Percentiles rank a stretch among this genome's conserved stretches.
Evolutionary conservation across 2,329 filamentous ascomycete genomes (phyloP).

Genomic region (Pseudogymnoascus destructans): DNA sequence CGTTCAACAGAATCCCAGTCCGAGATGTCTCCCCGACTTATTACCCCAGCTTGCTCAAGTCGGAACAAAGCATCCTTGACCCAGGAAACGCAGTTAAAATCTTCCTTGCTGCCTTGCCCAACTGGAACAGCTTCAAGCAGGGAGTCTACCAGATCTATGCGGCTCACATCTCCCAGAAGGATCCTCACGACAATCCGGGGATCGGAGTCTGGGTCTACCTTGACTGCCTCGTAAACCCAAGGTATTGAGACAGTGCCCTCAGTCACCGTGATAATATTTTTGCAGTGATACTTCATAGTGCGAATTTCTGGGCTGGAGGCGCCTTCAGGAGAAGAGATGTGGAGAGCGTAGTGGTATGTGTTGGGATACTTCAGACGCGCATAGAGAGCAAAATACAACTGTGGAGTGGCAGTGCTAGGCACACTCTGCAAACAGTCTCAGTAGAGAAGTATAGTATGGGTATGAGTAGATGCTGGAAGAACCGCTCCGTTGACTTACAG

Average conservation of each 20-base stretch:
- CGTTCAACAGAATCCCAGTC: neutral
- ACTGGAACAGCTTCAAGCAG: neutral
- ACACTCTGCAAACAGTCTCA: neutral
- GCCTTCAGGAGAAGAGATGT: neutral
- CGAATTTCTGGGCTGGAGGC: neutral
- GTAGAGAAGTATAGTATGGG: neutral
- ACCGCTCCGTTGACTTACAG: neutral
- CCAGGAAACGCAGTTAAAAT: neutral
- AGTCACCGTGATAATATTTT: conserved; percentile 26
- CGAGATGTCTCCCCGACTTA: neutral
- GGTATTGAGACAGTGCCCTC: neutral
- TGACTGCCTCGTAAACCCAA: neutral
- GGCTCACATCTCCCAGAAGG: neutral
- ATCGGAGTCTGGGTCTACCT: neutral
- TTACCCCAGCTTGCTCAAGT: neutral
- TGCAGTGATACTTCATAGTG: neutral
- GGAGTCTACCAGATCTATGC: neutral
- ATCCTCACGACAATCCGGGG: neutral
- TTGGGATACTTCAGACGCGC: neutral
- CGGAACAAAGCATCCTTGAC: neutral
- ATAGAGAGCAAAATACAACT: neutral
- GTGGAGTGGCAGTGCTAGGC: neutral
- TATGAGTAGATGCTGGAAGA: neutral
- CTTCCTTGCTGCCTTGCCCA: neutral
- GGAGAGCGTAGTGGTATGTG: neutral